Evolutionary conservation across 2,329 filamentous ascomycete species (phyloP).

Genomic region (Passalora sequoiae): DNA sequence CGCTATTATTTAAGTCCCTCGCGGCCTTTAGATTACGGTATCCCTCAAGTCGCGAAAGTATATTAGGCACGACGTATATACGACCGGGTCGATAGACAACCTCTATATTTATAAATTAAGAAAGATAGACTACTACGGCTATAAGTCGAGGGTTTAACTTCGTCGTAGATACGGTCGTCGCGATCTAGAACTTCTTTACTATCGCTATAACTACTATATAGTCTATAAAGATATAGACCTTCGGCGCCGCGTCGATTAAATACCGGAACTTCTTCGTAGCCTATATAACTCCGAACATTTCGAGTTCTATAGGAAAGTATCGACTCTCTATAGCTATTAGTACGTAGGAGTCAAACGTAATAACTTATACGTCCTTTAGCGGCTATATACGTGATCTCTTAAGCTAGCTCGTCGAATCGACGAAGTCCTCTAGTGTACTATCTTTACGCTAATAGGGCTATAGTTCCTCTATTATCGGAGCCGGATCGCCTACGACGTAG

Average conservation of each 20-base stretch:
- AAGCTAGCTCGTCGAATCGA: too few relatives aligned
- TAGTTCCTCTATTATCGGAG: too few relatives aligned
- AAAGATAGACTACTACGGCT: not conserved
- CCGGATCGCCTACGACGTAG: too few relatives aligned
- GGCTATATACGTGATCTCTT: too few relatives aligned
- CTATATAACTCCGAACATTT: too few relatives aligned
- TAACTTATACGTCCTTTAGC: too few relatives aligned
- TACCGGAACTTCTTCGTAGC: too few relatives aligned
- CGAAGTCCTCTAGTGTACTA: too few relatives aligned
- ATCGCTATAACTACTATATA: constrained; percentile 1
- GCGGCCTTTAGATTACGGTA: not conserved
- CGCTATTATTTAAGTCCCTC: constrained; percentile 2
- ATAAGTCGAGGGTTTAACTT: constrained; percentile 1
- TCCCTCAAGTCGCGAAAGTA: not conserved
- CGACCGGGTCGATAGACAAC: not conserved
- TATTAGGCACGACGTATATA: constrained; percentile 1
- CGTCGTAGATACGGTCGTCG: not conserved
- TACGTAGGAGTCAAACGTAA: too few relatives aligned
- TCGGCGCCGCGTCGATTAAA: not conserved
- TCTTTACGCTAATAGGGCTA: too few relatives aligned
- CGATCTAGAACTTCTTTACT: constrained; percentile 2
- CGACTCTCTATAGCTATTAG: too few relatives aligned
- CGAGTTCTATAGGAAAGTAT: too few relatives aligned
- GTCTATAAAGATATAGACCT: not conserved
- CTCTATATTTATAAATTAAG: constrained; percentile 1